Evolutionary conservation across 805 yeast genomes (phyloP), one percentile per base, ranked within the genome.

Genomic region (Wickerhamomyces kurtzmanii): DNA sequence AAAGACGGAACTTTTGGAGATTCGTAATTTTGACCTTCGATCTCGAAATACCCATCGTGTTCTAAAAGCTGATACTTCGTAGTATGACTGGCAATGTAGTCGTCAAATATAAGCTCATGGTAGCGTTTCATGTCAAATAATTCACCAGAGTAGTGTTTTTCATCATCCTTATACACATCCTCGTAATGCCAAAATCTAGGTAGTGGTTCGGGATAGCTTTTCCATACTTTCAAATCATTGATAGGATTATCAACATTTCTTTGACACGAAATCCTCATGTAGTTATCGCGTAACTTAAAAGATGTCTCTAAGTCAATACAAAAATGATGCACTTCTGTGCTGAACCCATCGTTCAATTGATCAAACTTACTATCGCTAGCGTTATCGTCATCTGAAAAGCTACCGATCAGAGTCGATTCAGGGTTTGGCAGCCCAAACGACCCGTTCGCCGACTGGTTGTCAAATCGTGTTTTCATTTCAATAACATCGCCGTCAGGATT

Each of bases 141-240:
- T 31, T 56, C 53, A 3, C 65, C 65, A 10, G 56, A 55, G 30
- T 55, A 54, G 18, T 44, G 55, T 2, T 26, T 27, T 8, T 36
- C 29, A 22, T 41, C 47, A 2, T 38, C 29, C 4, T 48, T 48
- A 28, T 42, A 45, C 21, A 43, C 45, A 19, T 43, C 51, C 20
- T 45, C 51, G 34, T 54, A 57, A 34, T 57, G 60, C 65, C 65
- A 59, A 13, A 53, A 57, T 34, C 55, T 59, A 2, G 60, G 58
- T 24, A 52, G 40, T 8, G 95, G 94, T 14, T 76, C 75, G 0
- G 97, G 96, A 48, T 84, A 86, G 18, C 84, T 70, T n/a, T 53
- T 51, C 96, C 96, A 86, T 17, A 48, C 53, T 10, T 55, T 57
- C 5, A 58, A 48, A 21, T 51, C 53, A 52, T 86, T 79, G 43